These are phyloP conservation scores for Drechmeria coniospora DNA, from an alignment of 2,329 filamentous ascomycete species.

Conservation along the genomic window DNA sequence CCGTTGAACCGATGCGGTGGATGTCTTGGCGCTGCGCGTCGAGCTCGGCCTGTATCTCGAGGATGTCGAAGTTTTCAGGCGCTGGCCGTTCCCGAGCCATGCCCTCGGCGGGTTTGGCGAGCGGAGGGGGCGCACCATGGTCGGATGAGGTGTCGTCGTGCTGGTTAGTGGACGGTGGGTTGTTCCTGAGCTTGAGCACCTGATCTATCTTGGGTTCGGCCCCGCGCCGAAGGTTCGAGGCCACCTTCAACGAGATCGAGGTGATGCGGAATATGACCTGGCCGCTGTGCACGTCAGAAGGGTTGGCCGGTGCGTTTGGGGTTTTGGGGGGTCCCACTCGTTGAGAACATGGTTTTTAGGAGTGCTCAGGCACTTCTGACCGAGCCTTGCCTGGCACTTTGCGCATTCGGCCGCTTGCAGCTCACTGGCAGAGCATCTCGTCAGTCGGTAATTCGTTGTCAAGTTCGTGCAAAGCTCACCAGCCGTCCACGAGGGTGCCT, in stretches of 20 bases:
- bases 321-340: conserved; percentile 14
- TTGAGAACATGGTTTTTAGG: conserved; percentile 21
- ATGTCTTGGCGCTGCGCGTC: conserved; percentile 19
- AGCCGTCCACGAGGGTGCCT: conserved; percentile 20
- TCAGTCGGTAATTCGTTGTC: background rate
- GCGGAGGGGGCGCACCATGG: background rate
- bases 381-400: conserved; percentile 16
- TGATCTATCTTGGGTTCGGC: conserved; percentile 18
- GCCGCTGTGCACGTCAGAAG: conserved; percentile 12
- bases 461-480: conserved; percentile 7
- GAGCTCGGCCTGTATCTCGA: conserved; percentile 17
- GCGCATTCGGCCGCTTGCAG: conserved; percentile 21
- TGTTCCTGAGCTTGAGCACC: conserved; percentile 14
- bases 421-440: conserved; percentile 10
- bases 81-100: background rate
- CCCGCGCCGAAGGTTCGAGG: conserved; percentile 8
- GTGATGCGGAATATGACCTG: conserved; percentile 19
- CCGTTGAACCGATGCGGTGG: conserved; percentile 20
- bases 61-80: conserved; percentile 7
- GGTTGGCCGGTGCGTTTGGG: background rate
- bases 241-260: conserved; percentile 12
- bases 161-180: conserved; percentile 1
- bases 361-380: conserved; percentile 18
- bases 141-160: background rate
- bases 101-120: background rate